Evolutionary conservation across 1,284 basidiomycete species (phyloP), one percentile per base, ranked within the genome.

Genomic region (Irpex sp.): DNA sequence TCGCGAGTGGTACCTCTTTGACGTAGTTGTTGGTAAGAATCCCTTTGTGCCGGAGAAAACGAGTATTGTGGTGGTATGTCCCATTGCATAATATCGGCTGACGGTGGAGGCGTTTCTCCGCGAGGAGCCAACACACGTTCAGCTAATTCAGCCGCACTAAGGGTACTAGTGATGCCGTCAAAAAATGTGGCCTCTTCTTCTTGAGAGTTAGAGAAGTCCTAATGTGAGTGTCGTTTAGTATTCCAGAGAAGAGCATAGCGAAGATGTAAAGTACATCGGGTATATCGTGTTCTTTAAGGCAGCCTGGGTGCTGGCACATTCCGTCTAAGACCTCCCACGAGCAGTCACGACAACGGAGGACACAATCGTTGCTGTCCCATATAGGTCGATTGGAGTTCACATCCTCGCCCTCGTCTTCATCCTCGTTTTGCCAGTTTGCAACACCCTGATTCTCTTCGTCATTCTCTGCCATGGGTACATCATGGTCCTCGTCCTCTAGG

Each of bases 1-100:
- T 68, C 63, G 19, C 67, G 68, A n/a, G 76, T 76, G 5, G 75
- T 76, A 0, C 75, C 77, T 5, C 77, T 72, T 6, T 58, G 57
- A 2, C 75, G 59, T 0, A 78, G 54, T 26, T 56, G 3, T 1
- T n/a, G n/a, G 43, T 61, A 63, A 15, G 11, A 43, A 3, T 43
- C 39, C 15, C 15, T 9, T 11, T 9, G 8, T 43, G 39, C 39
- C 11, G 8, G 15, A 15, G 5, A 11, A 43, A 15, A 43, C 39
- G 11, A 15, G 15, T 43, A 43, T 4, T 43, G 8, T 15, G 15
- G 39, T 2, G 39, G 11, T 11, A 43, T 43, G 11, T 43, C 15
- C 37, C 7, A 2, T 3, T 39, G 39, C 26, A 0, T 43, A 11
- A 43, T 43, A 11, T 43, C 39, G 39, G 4, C 26, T 26, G 26